Percentiles rank a stretch among this genome's conserved stretches.
Evolutionary conservation across 495 filamentous ascomycete genomes (phyloP).

Genomic region (Jackrogersella minutella): DNA sequence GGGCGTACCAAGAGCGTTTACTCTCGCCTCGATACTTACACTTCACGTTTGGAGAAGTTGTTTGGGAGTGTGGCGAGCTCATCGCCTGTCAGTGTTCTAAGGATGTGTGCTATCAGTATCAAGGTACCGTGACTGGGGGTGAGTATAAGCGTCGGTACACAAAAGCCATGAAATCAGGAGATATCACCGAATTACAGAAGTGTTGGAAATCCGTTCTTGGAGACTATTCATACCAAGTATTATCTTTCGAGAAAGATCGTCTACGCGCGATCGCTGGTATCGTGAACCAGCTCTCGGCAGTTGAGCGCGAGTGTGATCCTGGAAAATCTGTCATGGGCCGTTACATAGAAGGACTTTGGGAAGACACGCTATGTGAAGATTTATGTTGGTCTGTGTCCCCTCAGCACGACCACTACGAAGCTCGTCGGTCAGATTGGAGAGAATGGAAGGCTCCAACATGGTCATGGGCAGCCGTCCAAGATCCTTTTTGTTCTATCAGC

Average conservation of each 20-base stretch:
- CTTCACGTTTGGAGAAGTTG: neutral
- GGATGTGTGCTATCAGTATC: neutral
- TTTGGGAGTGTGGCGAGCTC: neutral
- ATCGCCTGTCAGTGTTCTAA: neutral
- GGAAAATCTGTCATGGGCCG: neutral
- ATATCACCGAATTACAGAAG: neutral
- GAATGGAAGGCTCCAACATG: neutral
- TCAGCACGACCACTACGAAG: neutral
- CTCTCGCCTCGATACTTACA: neutral
- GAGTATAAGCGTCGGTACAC: neutral
- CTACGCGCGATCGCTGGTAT: neutral
- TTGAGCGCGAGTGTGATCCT: neutral
- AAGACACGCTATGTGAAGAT: neutral
- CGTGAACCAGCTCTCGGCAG: neutral
- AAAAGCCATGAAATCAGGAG: neutral
- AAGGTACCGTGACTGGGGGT: too few species aligned
- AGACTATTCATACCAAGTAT: neutral
- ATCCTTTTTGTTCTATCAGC: neutral
- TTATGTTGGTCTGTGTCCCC: neutral
- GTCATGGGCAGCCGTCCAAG: neutral
- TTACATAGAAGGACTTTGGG: neutral
- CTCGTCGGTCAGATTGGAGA: neutral
- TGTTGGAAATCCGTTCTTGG: neutral
- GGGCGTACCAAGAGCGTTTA: neutral
- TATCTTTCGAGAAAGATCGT: neutral